phyloP scores from a whole-genome alignment of 2,329 filamentous ascomycete species.

The Epichloe aotearoae region DNA sequence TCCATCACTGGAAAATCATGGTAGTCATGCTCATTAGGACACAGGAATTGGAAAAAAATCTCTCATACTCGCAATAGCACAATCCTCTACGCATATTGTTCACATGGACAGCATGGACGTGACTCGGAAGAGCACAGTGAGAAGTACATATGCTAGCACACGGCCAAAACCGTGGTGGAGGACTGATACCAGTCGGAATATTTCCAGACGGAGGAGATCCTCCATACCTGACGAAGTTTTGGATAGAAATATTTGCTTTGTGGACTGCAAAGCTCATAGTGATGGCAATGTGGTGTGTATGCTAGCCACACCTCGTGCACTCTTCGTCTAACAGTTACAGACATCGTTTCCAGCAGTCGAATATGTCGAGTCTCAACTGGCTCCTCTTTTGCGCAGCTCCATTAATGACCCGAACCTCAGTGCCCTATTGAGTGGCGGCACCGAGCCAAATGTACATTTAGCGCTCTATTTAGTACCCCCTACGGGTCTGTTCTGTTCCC shows the following conservation, averaged over 20 bases:
- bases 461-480: constrained; percentile 70
- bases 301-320: not conserved
- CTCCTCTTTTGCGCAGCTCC: constrained; percentile 31
- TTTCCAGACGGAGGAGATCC: constrained; percentile 52
- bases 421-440: constrained; percentile 64
- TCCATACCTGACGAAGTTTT: constrained; percentile 55
- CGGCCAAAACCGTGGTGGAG: constrained; percentile 84
- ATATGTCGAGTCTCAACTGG: constrained; percentile 50
- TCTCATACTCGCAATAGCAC: constrained; percentile 76
- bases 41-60: constrained; percentile 83
- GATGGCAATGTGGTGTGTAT: constrained; percentile 36
- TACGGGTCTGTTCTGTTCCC: constrained; percentile 35
- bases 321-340: not conserved
- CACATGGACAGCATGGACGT: constrained; percentile 62
- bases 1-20: not conserved
- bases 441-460: constrained; percentile 72
- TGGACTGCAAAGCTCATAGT: constrained; percentile 64
- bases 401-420: constrained; percentile 62
- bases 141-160: constrained; percentile 66
- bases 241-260: constrained; percentile 86
- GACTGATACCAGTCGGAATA: constrained; percentile 55
- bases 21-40: not conserved
- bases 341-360: constrained; percentile 29
- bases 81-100: constrained; percentile 81
- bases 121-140: constrained; percentile 24